phyloP scores from a whole-genome alignment of 495 filamentous ascomycete genomes.

The Aspergillus hancockii region DNA sequence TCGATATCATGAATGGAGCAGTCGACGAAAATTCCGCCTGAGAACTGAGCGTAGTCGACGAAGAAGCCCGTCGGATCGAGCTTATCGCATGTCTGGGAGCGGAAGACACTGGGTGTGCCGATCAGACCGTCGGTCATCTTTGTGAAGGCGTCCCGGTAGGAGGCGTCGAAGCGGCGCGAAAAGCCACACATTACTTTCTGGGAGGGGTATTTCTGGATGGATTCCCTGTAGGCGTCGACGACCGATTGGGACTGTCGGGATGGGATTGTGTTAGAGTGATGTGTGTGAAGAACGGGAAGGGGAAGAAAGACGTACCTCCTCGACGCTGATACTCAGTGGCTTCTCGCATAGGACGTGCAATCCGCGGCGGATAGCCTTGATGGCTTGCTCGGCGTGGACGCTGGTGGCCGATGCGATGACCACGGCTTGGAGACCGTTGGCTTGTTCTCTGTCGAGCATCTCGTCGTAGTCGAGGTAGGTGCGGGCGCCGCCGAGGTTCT shows the following conservation, averaged over 20 bases:
- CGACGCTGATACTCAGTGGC: constrained; percentile 43
- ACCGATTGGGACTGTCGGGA: constrained; percentile 43
- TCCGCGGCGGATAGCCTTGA: constrained; percentile 21
- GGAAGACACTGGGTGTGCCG: constrained; percentile 52
- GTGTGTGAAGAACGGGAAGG: neutral
- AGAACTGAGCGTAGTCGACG: constrained; percentile 55
- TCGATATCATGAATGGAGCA: constrained; percentile 61
- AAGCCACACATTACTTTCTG: constrained; percentile 59
- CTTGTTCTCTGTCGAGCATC: constrained; percentile 40
- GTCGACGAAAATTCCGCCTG: constrained; percentile 65
- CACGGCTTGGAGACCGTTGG: constrained; percentile 49
- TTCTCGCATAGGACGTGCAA: constrained; percentile 58
- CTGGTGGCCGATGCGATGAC: constrained; percentile 47
- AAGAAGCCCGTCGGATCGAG: constrained; percentile 57
- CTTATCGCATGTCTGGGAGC: constrained; percentile 60
- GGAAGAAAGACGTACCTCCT: constrained; percentile 37
- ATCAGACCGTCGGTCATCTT: constrained; percentile 25
- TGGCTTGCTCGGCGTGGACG: constrained; percentile 25
- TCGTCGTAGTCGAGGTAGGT: constrained; percentile 47
- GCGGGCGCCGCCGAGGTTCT: constrained; percentile 36
- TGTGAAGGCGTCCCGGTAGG: constrained; percentile 27
- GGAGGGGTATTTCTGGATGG: constrained; percentile 35
- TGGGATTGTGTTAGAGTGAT: neutral
- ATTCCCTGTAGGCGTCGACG: constrained; percentile 37
- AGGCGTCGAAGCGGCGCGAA: constrained; percentile 52